Evolutionary conservation across 208 protist genomes (phyloP).

Genomic region (Leishmania mexicana): DNA sequence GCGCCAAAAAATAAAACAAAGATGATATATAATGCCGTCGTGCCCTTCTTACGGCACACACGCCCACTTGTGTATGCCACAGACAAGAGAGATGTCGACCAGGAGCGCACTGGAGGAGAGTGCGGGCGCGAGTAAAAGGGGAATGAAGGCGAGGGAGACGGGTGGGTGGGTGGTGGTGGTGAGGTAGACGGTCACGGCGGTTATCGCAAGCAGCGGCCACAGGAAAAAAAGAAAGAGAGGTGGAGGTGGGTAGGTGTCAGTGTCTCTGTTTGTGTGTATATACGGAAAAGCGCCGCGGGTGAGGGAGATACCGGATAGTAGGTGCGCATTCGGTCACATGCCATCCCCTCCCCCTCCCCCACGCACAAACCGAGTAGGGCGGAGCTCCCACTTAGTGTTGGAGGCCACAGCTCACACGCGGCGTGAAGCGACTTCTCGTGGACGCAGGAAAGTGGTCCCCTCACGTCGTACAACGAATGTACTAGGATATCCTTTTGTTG

Average conservation of each 20-base stretch:
- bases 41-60: neutral
- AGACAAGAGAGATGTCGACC: neutral
- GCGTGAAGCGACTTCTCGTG: neutral
- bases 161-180: neutral
- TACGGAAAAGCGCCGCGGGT: neutral
- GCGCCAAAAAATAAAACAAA: too few relatives aligned
- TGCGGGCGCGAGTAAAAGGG: neutral
- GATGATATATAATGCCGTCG: neutral
- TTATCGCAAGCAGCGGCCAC: neutral
- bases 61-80: neutral
- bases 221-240: neutral
- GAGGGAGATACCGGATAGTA: neutral
- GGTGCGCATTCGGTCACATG: neutral
- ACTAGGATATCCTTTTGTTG: too few relatives aligned
- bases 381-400: neutral
- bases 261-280: neutral
- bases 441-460: neutral
- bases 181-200: neutral
- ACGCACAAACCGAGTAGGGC: neutral
- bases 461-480: neutral
- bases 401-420: neutral
- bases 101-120: neutral
- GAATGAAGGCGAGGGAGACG: neutral
- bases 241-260: neutral
- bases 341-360: neutral